Conservation (phyloP, 1,139 yeast genomes). For the Lodderomyces margitis region DNA sequence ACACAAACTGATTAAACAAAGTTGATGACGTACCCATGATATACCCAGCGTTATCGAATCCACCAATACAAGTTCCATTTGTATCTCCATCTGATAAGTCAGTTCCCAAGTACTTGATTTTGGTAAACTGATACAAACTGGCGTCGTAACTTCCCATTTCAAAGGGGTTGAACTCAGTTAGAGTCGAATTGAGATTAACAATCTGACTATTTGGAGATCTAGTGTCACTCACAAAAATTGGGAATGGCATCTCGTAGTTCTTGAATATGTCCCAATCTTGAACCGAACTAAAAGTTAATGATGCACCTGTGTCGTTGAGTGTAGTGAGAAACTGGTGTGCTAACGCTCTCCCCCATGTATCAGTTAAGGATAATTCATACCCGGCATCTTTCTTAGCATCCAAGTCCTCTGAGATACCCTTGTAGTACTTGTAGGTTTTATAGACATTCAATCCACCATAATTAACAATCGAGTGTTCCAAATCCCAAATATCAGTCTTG, state of each 20-base stretch:
- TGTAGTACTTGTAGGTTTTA: conserved; percentile 57
- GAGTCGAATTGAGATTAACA: conserved; percentile 64
- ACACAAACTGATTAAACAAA: conserved; percentile 71
- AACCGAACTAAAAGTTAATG: conserved; percentile 64
- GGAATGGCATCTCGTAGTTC: conserved; percentile 74
- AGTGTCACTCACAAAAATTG: conserved; percentile 75
- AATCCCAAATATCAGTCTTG: conserved; percentile 63
- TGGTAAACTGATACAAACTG: conserved; percentile 62
- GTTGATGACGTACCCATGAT: conserved; percentile 81
- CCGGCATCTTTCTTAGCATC: conserved; percentile 72
- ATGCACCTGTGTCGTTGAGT: conserved; percentile 54
- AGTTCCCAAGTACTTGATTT: conserved; percentile 72
- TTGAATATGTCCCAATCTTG: conserved; percentile 52
- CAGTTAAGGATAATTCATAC: conserved; percentile 75
- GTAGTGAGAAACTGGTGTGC: conserved; percentile 72
- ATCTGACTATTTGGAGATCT: conserved; percentile 68
- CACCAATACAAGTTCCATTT: conserved; percentile 52
- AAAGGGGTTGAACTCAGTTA: conserved; percentile 76
- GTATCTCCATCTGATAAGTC: conserved; percentile 53
- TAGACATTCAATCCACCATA: conserved; percentile 72
- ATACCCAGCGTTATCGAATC: conserved; percentile 83
- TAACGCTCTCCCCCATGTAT: conserved; percentile 88
- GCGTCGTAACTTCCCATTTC: conserved; percentile 94
- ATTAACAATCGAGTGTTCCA: conserved; percentile 56
- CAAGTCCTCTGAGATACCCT: conserved; percentile 50